Evolutionary conservation across 176 grass and related monocot species (phyloP).

Genomic region (Zea mays): DNA sequence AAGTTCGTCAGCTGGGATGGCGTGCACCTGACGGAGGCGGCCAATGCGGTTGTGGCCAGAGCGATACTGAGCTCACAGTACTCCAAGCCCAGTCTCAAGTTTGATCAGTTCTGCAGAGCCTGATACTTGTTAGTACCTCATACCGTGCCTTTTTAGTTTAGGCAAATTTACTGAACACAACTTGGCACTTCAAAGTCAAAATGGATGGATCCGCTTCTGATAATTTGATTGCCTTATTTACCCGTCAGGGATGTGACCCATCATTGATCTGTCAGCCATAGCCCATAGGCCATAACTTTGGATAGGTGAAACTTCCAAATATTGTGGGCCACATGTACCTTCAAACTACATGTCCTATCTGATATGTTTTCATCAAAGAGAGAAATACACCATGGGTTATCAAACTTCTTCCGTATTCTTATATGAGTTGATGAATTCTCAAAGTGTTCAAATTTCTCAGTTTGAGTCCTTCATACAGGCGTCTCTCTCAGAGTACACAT

Average conservation of each 20-base stretch:
- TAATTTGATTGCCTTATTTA: not conserved
- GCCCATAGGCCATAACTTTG: not conserved
- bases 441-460: too few relatives aligned
- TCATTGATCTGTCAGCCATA: not conserved
- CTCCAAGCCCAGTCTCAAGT: constrained; percentile 49
- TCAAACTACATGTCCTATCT: not conserved
- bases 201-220: not conserved
- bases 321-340: not conserved
- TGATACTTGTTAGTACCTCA: constrained; percentile 30
- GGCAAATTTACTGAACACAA: not conserved
- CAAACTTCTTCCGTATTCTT: not conserved
- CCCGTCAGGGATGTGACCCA: not conserved
- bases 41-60: constrained; percentile 31
- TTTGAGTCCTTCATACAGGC: too few relatives aligned
- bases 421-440: too few relatives aligned
- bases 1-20: constrained; percentile 55
- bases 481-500: too few relatives aligned
- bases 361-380: not conserved
- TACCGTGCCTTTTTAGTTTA: not conserved
- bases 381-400: not conserved
- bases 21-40: constrained; percentile 46
- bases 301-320: not conserved
- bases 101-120: constrained; percentile 62
- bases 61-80: constrained; percentile 48
- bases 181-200: constrained; percentile 5